phyloP scores from a whole-genome alignment of 2,329 filamentous ascomycete species.

The Dactylonectria estremocensis region DNA sequence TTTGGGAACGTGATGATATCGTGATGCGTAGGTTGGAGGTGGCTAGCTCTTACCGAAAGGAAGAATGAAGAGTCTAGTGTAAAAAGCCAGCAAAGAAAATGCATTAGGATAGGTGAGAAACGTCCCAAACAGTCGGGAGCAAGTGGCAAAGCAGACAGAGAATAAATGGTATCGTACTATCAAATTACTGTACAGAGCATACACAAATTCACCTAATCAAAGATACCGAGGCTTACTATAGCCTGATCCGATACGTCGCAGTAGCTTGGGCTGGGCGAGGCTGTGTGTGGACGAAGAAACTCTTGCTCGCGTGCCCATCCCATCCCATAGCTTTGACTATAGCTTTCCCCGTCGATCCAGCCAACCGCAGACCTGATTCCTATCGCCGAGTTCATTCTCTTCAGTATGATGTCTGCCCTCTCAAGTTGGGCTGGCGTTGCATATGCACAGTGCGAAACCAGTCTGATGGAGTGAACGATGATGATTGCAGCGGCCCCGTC shows the following conservation, averaged over 20 bases:
- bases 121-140: too few species aligned
- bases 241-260: not conserved
- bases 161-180: too few species aligned
- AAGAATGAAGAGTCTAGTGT: constrained; percentile 8
- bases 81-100: too few species aligned
- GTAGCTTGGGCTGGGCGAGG: too few species aligned
- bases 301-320: constrained; percentile 5
- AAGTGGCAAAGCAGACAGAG: too few species aligned
- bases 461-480: constrained; percentile 51
- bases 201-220: too few species aligned
- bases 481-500: constrained; percentile 52
- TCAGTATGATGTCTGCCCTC: constrained; percentile 42
- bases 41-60: constrained; percentile 11
- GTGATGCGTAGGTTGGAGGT: constrained; percentile 17
- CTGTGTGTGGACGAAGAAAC: constrained; percentile 2
- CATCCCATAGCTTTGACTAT: too few species aligned
- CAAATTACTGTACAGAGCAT: too few species aligned
- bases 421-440: constrained; percentile 43
- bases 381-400: constrained; percentile 48
- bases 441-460: constrained; percentile 51
- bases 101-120: not conserved
- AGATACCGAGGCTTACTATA: too few species aligned
- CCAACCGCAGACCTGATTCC: constrained; percentile 50
- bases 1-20: constrained; percentile 35
- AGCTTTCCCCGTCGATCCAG: constrained; percentile 1